phyloP scores from a whole-genome alignment of 164 flowering plant species.

The Pachysandra terminalis region DNA sequence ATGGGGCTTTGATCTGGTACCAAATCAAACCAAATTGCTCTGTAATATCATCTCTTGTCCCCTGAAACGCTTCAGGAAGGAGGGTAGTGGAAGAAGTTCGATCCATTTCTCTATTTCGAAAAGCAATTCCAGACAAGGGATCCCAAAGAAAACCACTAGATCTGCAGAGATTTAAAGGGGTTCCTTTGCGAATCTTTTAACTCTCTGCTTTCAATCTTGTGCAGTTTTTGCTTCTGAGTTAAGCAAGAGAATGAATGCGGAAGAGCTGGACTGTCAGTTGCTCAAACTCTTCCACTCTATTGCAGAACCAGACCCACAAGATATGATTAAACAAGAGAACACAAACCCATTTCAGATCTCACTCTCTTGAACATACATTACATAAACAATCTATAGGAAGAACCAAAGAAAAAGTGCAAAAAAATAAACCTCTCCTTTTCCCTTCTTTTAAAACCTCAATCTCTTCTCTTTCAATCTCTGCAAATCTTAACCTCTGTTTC shows the following conservation, averaged over 20 bases:
- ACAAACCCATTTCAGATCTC: conserved; percentile 10
- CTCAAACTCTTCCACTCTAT: conserved; percentile 3
- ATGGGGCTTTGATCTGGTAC: conserved; percentile 47
- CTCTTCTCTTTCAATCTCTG: not conserved
- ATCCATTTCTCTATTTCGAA: conserved; percentile 27
- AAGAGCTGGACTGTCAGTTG: conserved; percentile 9
- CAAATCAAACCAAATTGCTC: conserved; percentile 41
- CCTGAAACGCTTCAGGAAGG: conserved; percentile 32
- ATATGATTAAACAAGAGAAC: not conserved
- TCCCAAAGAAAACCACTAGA: conserved; percentile 10
- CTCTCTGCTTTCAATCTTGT: conserved; percentile 1
- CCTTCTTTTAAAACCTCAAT: not conserved
- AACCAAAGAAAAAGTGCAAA: not conserved
- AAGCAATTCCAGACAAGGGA: conserved; percentile 7
- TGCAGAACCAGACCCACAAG: not conserved
- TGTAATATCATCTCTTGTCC: conserved; percentile 32
- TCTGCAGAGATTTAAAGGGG: conserved; percentile 15
- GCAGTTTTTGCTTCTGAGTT: conserved; percentile 17
- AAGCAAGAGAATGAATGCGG: conserved; percentile 22
- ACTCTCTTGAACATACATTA: not conserved
- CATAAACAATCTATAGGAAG: not conserved
- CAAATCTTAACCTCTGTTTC: not conserved
- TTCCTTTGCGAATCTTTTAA: conserved; percentile 13
- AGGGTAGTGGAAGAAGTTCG: conserved; percentile 15
- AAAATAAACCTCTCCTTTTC: not conserved